Percentiles rank a stretch among this genome's conserved stretches.
phyloP scores from a whole-genome alignment of 106 monocot species.

The Dioscorea alata region DNA sequence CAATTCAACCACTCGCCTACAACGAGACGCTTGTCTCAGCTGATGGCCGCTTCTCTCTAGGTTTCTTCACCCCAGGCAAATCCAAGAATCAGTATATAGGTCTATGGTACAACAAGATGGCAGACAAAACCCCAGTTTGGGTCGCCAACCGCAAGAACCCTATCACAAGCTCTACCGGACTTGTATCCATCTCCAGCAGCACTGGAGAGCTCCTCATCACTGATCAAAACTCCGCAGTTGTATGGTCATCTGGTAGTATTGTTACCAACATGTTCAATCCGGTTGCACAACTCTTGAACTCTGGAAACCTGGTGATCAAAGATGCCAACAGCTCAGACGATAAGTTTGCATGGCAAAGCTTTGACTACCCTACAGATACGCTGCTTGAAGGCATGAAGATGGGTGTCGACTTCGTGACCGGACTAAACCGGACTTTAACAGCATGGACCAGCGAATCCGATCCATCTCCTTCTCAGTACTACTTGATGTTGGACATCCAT shows the following conservation, averaged over 20 bases:
- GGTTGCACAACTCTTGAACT: neutral
- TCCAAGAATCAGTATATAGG: neutral
- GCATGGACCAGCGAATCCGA: slow-evolving; percentile 24
- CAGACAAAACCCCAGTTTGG: neutral
- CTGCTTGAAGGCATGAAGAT: slow-evolving; percentile 24
- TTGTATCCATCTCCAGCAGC: neutral
- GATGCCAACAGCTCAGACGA: neutral
- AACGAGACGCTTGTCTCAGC: slow-evolving; percentile 1
- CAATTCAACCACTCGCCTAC: neutral
- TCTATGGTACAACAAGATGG: slow-evolving; percentile 7
- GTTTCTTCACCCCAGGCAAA: neutral
- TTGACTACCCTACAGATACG: slow-evolving; percentile 30
- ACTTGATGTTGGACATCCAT: neutral
- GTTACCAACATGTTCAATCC: neutral
- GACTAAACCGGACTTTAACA: neutral
- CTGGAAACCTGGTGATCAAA: slow-evolving; percentile 5
- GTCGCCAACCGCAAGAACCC: slow-evolving; percentile 3
- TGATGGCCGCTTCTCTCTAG: neutral
- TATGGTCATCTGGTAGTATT: slow-evolving; percentile 5
- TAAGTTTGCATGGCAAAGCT: slow-evolving; percentile 24
- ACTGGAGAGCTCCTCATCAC: neutral
- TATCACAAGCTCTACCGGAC: neutral
- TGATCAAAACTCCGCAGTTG: neutral
- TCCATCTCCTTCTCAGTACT: slow-evolving; percentile 25
- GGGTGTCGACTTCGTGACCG: slow-evolving; percentile 8